Evolutionary conservation across 1,284 basidiomycete genomes (phyloP).

Genomic region (Boletellus deceptivus): DNA sequence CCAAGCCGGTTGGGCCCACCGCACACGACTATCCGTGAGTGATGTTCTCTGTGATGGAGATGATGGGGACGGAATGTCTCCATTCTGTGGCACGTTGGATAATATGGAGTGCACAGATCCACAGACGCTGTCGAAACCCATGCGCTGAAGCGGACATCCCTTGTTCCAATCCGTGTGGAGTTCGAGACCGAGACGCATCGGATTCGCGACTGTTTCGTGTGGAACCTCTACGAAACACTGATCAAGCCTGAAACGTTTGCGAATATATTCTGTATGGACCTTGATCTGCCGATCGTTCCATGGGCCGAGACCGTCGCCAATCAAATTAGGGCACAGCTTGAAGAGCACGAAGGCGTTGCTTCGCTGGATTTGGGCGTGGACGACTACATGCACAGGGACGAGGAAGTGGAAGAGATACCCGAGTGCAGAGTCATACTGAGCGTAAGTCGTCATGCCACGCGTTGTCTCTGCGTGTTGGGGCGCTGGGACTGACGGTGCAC

Average conservation of each 20-base stretch:
- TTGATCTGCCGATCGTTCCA: constrained; percentile 68
- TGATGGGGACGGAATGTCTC: constrained; percentile 11
- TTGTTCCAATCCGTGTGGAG: constrained; percentile 93
- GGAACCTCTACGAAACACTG: constrained; percentile 85
- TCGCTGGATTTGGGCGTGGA: constrained; percentile 73
- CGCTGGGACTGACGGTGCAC: constrained; percentile 11
- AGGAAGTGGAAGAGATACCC: constrained; percentile 60
- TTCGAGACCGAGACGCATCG: constrained; percentile 91
- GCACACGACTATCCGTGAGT: constrained; percentile 70
- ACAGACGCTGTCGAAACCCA: constrained; percentile 65
- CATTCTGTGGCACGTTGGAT: constrained; percentile 20
- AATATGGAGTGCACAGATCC: constrained; percentile 43
- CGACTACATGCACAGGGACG: constrained; percentile 47
- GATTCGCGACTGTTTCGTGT: constrained; percentile 94
- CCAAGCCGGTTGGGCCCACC: constrained; percentile 57
- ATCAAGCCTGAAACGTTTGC: constrained; percentile 86
- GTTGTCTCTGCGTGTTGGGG: constrained; percentile 3
- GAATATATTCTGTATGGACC: constrained; percentile 81
- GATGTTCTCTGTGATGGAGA: constrained; percentile 19
- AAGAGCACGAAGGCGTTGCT: constrained; percentile 81
- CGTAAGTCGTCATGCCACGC: constrained; percentile 47
- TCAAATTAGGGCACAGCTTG: constrained; percentile 87
- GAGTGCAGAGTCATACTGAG: constrained; percentile 90
- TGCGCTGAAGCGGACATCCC: constrained; percentile 61
- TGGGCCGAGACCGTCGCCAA: constrained; percentile 80